Base-by-base conservation (phyloP, 805 yeast genomes). In the Nakazawaea wickerhamii region DNA sequence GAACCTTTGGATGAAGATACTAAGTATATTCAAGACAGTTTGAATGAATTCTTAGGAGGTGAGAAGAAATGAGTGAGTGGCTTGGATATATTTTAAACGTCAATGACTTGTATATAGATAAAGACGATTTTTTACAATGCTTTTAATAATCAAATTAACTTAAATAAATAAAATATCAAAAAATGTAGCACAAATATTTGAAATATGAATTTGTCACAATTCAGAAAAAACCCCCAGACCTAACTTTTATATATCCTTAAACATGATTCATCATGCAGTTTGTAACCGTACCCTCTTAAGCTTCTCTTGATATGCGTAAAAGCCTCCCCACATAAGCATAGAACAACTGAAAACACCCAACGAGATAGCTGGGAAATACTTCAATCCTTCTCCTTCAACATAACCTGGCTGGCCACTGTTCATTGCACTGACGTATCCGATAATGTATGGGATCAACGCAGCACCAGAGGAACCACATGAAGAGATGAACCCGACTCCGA, bases 401-500 rank as follows among this genome's bases (percentile, higher is more conserved):
- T 42, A 31, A 20, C 44, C 51, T 17, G 33, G 28, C 4, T 37
- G 21, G 25, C 30, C 45, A 13, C 23, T 38, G 36, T 37, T 43
- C 14, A 37, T 32, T 44, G 66, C 64, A 25, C 71, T 57, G 14
- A 70, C 50, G 22, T 58, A 58, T 9, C 95, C 95, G 27, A 81
- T 69, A 3, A 77, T 42, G 48, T 78, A 82, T 1, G 95, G 93
- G 6, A 85, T 48, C 0, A 77, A 68, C 0, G 95, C 93, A 14
- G 83, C 84, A 1, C 95, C 95, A 13, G 82, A 77, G 3, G 91
- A 90, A 4, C 95, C 95, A 46, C 85, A 57, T 0, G 93, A 88
- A 42, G 89, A 79, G 22, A 83, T 77, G 40, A 84, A 68, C 0
- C 95, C 90, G 7, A 87, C 71, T 1, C 88, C 90, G 15, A 76